phyloP scores from a whole-genome alignment of 805 yeast species.

The Saccharomycopsis synnaedendra region DNA sequence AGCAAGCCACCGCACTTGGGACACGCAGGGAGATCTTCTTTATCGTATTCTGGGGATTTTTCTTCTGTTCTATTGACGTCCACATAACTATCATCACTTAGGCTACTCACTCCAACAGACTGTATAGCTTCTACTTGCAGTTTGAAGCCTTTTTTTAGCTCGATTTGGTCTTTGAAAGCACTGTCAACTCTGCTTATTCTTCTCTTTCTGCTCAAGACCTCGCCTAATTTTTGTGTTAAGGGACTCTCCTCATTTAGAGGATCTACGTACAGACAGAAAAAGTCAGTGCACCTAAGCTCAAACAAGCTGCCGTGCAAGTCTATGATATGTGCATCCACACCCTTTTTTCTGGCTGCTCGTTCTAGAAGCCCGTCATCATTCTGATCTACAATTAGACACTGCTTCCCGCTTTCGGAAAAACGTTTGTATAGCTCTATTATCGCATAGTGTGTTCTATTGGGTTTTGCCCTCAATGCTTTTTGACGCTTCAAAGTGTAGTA shows the following conservation, averaged over 20 bases:
- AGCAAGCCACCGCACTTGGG: slow-evolving; percentile 62
- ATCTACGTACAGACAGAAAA: slow-evolving; percentile 54
- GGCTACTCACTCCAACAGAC: neutral
- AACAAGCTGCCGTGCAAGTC: slow-evolving; percentile 78
- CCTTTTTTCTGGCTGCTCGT: slow-evolving; percentile 45
- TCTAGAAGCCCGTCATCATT: slow-evolving; percentile 70
- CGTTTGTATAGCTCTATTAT: slow-evolving; percentile 48
- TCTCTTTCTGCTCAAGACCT: neutral
- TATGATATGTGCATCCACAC: slow-evolving; percentile 36
- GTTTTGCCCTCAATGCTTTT: slow-evolving; percentile 53
- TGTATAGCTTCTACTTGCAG: neutral
- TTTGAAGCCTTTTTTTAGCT: too few species aligned
- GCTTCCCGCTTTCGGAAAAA: slow-evolving; percentile 12
- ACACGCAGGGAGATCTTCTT: slow-evolving; percentile 56
- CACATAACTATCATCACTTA: slow-evolving; percentile 37
- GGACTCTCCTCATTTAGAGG: slow-evolving; percentile 45
- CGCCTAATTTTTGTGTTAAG: slow-evolving; percentile 38
- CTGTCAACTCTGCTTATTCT: slow-evolving; percentile 11
- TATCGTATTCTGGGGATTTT: slow-evolving; percentile 11
- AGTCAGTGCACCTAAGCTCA: slow-evolving; percentile 62
- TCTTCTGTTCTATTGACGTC: slow-evolving; percentile 30
- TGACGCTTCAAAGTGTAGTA: slow-evolving; percentile 64
- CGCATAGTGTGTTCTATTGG: slow-evolving; percentile 66
- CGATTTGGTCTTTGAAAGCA: slow-evolving; percentile 1
- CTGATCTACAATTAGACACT: slow-evolving; percentile 64